phyloP scores from a whole-genome alignment of 148 eudicot species.

The Vaccinium darrowii region DNA sequence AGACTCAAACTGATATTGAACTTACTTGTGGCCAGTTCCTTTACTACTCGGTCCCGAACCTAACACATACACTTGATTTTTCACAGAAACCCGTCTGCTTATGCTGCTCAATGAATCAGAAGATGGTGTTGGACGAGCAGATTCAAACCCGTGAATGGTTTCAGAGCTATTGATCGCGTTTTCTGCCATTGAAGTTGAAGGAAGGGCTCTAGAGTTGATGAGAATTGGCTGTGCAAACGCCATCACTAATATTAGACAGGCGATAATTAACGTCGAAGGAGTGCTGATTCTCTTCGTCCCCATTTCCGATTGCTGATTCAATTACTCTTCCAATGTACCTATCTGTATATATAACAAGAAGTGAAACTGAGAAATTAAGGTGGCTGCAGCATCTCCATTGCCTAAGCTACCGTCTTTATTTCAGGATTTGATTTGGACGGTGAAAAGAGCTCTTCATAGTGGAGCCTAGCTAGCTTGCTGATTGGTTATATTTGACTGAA shows the following conservation, averaged over 20 bases:
- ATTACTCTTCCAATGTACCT: background rate
- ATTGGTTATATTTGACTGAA: conserved; percentile 17
- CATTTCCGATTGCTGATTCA: background rate
- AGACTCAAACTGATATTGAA: background rate
- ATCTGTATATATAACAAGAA: background rate
- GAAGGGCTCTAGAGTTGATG: conserved; percentile 11
- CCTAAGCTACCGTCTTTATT: conserved; percentile 12
- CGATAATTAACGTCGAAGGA: background rate
- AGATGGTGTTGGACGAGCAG: background rate
- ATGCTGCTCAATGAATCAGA: background rate
- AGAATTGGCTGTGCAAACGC: background rate
- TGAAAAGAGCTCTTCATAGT: conserved; percentile 19
- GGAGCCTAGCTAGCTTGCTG: background rate
- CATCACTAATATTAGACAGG: background rate
- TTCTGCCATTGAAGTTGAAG: conserved; percentile 13
- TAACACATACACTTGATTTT: background rate
- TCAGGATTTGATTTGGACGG: conserved; percentile 18
- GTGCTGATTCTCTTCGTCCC: background rate
- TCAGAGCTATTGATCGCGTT: background rate
- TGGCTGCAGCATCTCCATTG: conserved; percentile 15
- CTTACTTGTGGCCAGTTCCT: conserved; percentile 30
- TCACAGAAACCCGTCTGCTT: background rate
- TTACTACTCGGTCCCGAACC: conserved; percentile 29
- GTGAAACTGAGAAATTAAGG: background rate
- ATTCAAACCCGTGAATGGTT: conserved; percentile 6